These are phyloP conservation scores for Cutaneotrichosporon sp. DNA, from an alignment of 1,284 basidiomycete genomes.

Conservation along the genomic window DNA sequence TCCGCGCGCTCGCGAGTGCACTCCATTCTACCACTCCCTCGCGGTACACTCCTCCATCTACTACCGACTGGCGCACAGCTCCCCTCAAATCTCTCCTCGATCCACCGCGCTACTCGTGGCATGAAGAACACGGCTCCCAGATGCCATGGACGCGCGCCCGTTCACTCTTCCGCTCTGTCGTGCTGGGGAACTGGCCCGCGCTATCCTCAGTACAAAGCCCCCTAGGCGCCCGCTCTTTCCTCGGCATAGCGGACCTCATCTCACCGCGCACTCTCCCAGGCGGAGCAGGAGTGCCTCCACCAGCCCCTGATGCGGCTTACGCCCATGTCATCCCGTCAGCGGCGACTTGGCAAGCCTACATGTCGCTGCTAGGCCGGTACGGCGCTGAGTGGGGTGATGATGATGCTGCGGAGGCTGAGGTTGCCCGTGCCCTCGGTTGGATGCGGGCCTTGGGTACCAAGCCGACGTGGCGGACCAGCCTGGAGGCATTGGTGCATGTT, in stretches of 20 bases:
- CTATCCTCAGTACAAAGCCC: slow-evolving; percentile 29
- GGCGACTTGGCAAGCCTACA: slow-evolving; percentile 58
- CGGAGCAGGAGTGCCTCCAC: neutral
- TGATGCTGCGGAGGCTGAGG: neutral
- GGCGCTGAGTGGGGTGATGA: slow-evolving; percentile 38
- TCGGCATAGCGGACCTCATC: slow-evolving; percentile 20
- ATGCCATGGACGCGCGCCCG: slow-evolving; percentile 32
- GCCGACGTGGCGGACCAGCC: slow-evolving; percentile 58
- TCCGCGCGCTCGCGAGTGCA: slow-evolving; percentile 25
- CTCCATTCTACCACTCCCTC: slow-evolving; percentile 3
- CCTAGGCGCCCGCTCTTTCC: slow-evolving; percentile 21
- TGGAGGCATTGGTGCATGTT: slow-evolving; percentile 63
- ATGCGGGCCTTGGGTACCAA: slow-evolving; percentile 60
- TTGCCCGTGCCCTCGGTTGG: slow-evolving; percentile 62
- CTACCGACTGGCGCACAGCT: slow-evolving; percentile 2
- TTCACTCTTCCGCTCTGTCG: slow-evolving; percentile 29
- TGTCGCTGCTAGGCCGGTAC: slow-evolving; percentile 59
- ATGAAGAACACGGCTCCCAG: slow-evolving; percentile 15
- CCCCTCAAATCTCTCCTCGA: slow-evolving; percentile 2
- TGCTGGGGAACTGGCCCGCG: slow-evolving; percentile 38
- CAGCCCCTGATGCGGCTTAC: slow-evolving; percentile 16
- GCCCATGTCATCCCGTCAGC: slow-evolving; percentile 55
- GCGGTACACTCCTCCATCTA: neutral
- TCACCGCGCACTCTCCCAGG: neutral
- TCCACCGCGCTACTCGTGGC: slow-evolving; percentile 16